Evolutionary conservation across 169 alveolate genomes (phyloP).

Genomic region (Cryptosporidium meleagridis): DNA sequence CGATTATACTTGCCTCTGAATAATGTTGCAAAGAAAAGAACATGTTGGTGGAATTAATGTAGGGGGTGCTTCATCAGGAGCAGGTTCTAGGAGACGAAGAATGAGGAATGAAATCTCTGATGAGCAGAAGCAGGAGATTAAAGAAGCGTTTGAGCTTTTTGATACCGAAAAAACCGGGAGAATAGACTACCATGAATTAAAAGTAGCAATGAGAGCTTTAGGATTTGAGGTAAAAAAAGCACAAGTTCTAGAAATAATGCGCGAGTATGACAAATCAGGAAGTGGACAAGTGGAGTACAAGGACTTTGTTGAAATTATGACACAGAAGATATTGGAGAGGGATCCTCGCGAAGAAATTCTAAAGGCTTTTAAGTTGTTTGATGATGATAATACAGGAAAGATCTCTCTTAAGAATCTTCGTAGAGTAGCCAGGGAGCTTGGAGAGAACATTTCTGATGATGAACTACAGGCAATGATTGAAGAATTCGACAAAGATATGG

Average conservation of each 20-base stretch:
- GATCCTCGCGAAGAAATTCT: conserved; percentile 91
- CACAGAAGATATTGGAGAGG: conserved; percentile 89
- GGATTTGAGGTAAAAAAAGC: conserved; percentile 98
- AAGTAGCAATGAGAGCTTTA: conserved; percentile 98
- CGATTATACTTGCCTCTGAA: background rate
- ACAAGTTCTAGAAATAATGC: conserved; percentile 90
- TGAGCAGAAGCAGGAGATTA: conserved; percentile 94
- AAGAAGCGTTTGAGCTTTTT: conserved; percentile 97
- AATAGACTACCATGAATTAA: conserved; percentile 96
- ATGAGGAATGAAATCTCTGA: conserved; percentile 88
- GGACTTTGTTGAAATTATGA: conserved; percentile 90
- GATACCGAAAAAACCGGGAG: conserved; percentile 96
- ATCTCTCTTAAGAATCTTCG: conserved; percentile 90
- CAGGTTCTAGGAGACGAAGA: conserved; percentile 66
- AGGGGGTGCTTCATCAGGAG: conserved; percentile 53
- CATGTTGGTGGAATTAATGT: conserved; percentile 35
- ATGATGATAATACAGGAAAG: conserved; percentile 96
- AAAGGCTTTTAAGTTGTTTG: conserved; percentile 94
- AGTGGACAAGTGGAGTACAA: conserved; percentile 87
- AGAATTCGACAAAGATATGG: conserved; percentile 98
- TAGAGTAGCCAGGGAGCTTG: conserved; percentile 98
- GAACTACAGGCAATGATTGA: conserved; percentile 98
- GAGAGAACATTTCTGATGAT: conserved; percentile 97
- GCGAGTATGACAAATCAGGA: conserved; percentile 80
- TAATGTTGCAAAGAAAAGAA: conserved; percentile 63